Base-by-base conservation (phyloP, 495 filamentous ascomycete species). In the Daldinia bambusicola region DNA sequence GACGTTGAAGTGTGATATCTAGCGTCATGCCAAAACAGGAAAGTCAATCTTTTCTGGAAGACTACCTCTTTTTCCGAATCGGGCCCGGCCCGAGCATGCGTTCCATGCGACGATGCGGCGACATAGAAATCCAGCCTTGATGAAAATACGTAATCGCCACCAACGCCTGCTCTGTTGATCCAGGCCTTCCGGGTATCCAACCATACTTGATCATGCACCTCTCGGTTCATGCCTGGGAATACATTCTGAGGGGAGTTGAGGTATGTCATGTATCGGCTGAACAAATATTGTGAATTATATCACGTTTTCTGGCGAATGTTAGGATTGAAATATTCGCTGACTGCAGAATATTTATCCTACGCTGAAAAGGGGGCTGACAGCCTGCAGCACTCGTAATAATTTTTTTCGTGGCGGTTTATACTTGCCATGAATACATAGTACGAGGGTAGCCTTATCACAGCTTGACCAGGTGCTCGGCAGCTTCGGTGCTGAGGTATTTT, bases 281-380 rank as follows among this genome's bases (percentile, higher is more conserved):
- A 13, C n/a, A 32, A 31, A 7, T 18, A 12, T 22, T 2, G 4
- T 22, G 12, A 30, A 31, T 52, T 9, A 52, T 12, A 52, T 52
- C 13, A 26, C 50, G 50, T 31, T 31, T 52, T 52, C 14, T n/a
- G 9, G 22, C 22, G 50, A 1, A 30, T 38, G 41, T 58, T 22
- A 53, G 26, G 20, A 32, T 56, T 3, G 60, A 12, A 50, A 58
- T 63, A 67, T 63, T 71, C 55, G 36, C 63, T 71, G 53, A 64
- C 60, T 53, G 60, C 48, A 30, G 40, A 26, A 64, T 65, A 64
- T 71, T 32, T 65, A 64, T 71, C 38, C 59, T 37, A n/a, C 52
- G 20, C 7, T n/a, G 34, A 66, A 70, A 66, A 73, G 70, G 70
- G 70, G 70, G 70, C 70, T 73, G 66, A 73, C 70, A 55, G 34